Base-by-base conservation (phyloP, 1,139 yeast genomes). In the Suhomyces maxii region DNA sequence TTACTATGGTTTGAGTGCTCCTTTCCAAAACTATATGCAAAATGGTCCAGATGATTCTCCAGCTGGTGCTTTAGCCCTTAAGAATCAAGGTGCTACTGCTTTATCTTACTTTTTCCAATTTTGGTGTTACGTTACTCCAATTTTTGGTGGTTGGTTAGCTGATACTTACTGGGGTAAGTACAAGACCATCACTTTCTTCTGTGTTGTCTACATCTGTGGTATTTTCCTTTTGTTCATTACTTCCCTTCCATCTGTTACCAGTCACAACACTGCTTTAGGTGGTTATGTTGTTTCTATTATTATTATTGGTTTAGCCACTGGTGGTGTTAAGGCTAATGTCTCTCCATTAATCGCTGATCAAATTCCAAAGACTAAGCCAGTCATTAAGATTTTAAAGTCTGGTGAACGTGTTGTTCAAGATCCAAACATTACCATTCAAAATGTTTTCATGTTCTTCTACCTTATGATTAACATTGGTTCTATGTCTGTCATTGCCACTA, bases 271-370 rank as follows among this genome's bases (percentile, higher is more conserved):
- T 67, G 64, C 74, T 58, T 56, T 69, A 68, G 69, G 85, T 71
- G 79, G 79, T 28, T 65, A 82, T 81, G 53, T 79, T 73, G 75
- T 79, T 41, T 76, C 87, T 40, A 83, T 88, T 65, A 70, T 87
- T 50, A 65, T 84, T 46, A 80, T 87, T 60, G 93, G 95, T 58
- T 56, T 86, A 39, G 95, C 89, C 47, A 84, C 95, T 34, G 95
- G 95, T 60, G 84, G 90, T 62, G 87, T 88, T 64, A 88, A 88
- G 66, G 76, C 93, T 36, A 86, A 87, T 58, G 84, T 87, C 40
- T 76, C 89, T 26, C 95, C 95, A 32, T 74, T 86, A 61, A 80
- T 88, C 63, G 90, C 90, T 45, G 95, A 87, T 61, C 95, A 88
- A 70, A 63, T 74, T 49, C 78, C 77, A 39, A 55, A 55, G 48